Evolutionary conservation across 805 yeast genomes (phyloP), one percentile per base, ranked within the genome.

Genomic region (Saturnispora mendoncae): DNA sequence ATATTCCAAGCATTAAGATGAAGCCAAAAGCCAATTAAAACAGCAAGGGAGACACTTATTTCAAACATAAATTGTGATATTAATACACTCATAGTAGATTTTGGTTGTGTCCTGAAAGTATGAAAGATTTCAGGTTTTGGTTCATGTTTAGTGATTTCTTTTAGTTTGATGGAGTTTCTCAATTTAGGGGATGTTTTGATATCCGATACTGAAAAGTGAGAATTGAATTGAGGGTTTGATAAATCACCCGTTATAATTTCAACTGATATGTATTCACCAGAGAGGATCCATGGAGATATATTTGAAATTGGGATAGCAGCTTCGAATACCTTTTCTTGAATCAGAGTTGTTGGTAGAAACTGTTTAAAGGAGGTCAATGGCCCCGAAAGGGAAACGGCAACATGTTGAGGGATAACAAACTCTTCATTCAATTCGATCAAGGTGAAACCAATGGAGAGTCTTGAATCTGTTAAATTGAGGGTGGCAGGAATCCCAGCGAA

Each of bases 121-220:
- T 84, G 86, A 48, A 58, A 59, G 48, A 85, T 80, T 60, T 80
- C 87, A 2, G 78, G 74, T 54, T 69, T 58, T 12, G 70, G 57
- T 2, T 71, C 80, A 43, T 69, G 60, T 49, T 71, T 64, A n/a
- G 47, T 34, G 18, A 69, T 58, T 13, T 44, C 23, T n/a, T 42
- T 45, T 18, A 39, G 6, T 3, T 17, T 8, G 21, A 32, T 41
- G 4, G 48, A 38, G 13, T 41, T 27, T 15, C 31, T 41, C 9
- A 55, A 41, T 29, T 48, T 39, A 2, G 41, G 21, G 5, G 53
- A 33, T 12, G 57, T 51, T n/a, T 37, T 35, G 3, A 60, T 38
- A 10, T 40, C 38, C n/a, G 53, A 58, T 14, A 53, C 46, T 18
- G 44, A 43, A 1, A 36, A 13, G 6, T 53, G 23, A 13, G 36